Evolutionary conservation across 2,329 filamentous ascomycete genomes (phyloP), one percentile per base, ranked within the genome.

Genomic region (Trichoderma aggressivum): DNA sequence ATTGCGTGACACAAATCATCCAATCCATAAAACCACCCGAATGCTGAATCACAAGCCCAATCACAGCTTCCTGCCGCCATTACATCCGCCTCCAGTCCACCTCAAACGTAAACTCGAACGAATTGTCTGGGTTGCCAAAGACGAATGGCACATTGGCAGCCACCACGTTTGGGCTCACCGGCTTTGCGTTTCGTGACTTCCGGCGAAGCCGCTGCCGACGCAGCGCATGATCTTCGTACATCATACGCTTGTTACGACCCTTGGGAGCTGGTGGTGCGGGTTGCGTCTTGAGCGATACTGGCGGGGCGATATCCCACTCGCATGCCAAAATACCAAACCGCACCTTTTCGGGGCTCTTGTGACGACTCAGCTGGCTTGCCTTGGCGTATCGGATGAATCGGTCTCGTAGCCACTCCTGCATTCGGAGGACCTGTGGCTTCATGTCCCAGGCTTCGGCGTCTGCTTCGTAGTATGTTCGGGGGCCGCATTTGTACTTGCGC

Each of bases 271-370:
- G 74, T 34, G 71, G 73, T 5, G 39, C 28, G 2, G 69, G 47
- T 36, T 65, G 55, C 36, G 70, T 72, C 21, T 70, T 75, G 34
- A 18, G 67, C 47, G 72, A 72, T 43, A 68, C 32, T 24, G 73
- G 73, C 11, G 75, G 74, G 18, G 67, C 76, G 16, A 80, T 77
- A 7, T 75, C 71, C 82, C 81, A 84, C 73, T 84, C 80, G 72
- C 82, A 84, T 1, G 79, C 81, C 47, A 85, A 62, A 5, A 85
- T 75, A 30, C 80, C 79, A 72, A 85, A 85, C 16, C 79, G 74
- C 61, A 85, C 84, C 7, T 74, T 74, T 24, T 78, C 76, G 1
- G 84, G 82, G 21, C 74, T 71, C 11, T 72, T 70, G 50, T 82
- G 79, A 4, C 77, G 77, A 71, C 75, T 78, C 34, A 79, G 73